phyloP scores from a whole-genome alignment of 2,329 filamentous ascomycete genomes.

The Trichoderma breve region DNA sequence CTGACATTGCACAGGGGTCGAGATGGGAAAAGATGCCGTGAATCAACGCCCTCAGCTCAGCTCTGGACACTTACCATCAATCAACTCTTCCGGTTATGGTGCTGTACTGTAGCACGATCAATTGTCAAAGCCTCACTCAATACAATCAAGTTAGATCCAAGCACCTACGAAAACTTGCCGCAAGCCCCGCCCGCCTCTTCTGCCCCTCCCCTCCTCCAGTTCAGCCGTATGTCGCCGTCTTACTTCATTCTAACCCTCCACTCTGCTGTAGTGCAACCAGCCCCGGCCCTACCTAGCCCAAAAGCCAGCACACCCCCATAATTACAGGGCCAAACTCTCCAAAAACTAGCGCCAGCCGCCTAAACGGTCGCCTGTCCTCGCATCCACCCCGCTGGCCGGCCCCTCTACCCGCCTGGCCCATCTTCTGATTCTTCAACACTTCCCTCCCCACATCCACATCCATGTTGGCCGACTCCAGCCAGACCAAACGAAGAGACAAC shows the following conservation, averaged over 20 bases:
- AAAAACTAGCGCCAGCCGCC: not conserved
- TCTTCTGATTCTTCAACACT: not conserved
- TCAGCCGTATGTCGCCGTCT: not conserved
- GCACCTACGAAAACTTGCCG: not conserved
- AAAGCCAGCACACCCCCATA: slow-evolving; percentile 12
- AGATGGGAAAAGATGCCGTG: not conserved
- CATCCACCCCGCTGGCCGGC: slow-evolving; percentile 14
- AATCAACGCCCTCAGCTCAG: not conserved
- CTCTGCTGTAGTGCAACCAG: not conserved
- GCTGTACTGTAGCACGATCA: not conserved
- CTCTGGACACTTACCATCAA: not conserved
- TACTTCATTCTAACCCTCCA: not conserved
- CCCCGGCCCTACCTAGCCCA: slow-evolving; percentile 1
- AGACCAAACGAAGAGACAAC: not conserved
- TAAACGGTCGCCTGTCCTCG: not conserved
- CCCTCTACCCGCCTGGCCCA: slow-evolving; percentile 12
- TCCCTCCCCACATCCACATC: not conserved
- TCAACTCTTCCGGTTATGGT: not conserved
- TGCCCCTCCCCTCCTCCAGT: not conserved
- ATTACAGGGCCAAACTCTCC: slow-evolving; percentile 16
- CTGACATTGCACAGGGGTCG: not conserved
- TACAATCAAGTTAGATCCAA: not conserved
- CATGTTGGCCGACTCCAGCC: not conserved
- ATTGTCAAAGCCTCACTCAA: not conserved
- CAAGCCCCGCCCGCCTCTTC: not conserved